Conservation (phyloP, 2,329 filamentous ascomycete genomes). For the Pestalotiopsis sp. region DNA sequence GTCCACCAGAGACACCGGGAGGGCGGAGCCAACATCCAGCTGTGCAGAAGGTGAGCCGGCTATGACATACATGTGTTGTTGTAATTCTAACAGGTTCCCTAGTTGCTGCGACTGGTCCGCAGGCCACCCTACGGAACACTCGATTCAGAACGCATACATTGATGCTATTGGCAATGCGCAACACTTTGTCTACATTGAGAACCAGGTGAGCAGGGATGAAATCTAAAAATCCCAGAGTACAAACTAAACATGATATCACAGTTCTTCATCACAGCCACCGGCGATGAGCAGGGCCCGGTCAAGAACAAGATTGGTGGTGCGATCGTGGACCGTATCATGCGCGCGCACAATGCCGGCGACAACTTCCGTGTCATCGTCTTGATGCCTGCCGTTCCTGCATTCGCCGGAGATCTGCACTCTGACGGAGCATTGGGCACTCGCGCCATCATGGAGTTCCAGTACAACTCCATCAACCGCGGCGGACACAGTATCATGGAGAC, state of each 20-base stretch:
- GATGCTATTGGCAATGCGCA: constrained; percentile 67
- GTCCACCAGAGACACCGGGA: constrained; percentile 36
- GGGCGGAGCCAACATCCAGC: constrained; percentile 40
- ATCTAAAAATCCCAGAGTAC: too few species aligned
- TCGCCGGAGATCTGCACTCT: constrained; percentile 75
- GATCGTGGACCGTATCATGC: constrained; percentile 75
- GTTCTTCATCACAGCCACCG: constrained; percentile 86
- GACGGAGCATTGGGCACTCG: constrained; percentile 75
- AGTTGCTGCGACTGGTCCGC: constrained; percentile 54
- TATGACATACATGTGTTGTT: too few species aligned
- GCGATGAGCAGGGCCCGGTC: constrained; percentile 68
- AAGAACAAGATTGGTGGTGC: constrained; percentile 77
- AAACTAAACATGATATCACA: constrained; percentile 30
- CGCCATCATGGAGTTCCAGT: constrained; percentile 85
- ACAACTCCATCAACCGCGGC: constrained; percentile 75
- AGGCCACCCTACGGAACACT: constrained; percentile 62
- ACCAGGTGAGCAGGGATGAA: constrained; percentile 47
- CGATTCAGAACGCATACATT: constrained; percentile 83
- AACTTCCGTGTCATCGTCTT: constrained; percentile 74
- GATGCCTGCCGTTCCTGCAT: constrained; percentile 80
- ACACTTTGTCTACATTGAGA: constrained; percentile 80
- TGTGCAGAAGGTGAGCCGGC: constrained; percentile 43
- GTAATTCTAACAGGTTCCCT: neutral
- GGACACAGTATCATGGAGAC: constrained; percentile 76
- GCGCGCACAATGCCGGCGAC: constrained; percentile 64